phyloP scores from a whole-genome alignment of 2,329 filamentous ascomycete species.

The Fusarium metavorans region DNA sequence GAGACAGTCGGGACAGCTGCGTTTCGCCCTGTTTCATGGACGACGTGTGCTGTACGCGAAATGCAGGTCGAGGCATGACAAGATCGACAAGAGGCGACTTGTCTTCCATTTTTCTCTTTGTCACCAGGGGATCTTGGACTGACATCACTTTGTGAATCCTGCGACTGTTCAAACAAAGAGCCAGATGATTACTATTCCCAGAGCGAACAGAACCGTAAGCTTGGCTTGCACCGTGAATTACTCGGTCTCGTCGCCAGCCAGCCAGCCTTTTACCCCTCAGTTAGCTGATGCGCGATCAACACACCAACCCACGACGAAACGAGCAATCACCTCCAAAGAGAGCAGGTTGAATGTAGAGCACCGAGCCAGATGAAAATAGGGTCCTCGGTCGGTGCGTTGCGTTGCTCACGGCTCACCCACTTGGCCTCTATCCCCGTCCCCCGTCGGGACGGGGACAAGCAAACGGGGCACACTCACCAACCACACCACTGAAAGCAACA shows the following conservation, averaged over 20 bases:
- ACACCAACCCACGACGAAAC: slow-evolving; percentile 25
- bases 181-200: slow-evolving; percentile 8
- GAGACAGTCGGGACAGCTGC: slow-evolving; percentile 9
- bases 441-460: neutral
- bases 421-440: slow-evolving; percentile 14
- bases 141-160: slow-evolving; percentile 27
- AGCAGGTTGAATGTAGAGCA: slow-evolving; percentile 8
- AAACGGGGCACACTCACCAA: slow-evolving; percentile 33
- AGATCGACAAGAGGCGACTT: slow-evolving; percentile 27
- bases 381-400: slow-evolving; percentile 5
- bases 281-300: slow-evolving; percentile 23
- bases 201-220: neutral
- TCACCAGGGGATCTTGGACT: neutral
- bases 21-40: slow-evolving; percentile 35
- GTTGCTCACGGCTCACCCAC: neutral
- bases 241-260: slow-evolving; percentile 1
- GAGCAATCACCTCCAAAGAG: slow-evolving; percentile 14
- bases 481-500: neutral
- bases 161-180: neutral
- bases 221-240: neutral
- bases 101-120: neutral
- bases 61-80: slow-evolving; percentile 15
- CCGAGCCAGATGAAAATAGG: slow-evolving; percentile 16
- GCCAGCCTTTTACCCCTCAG: slow-evolving; percentile 30
- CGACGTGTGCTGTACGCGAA: neutral